Base-by-base conservation (phyloP, 305 asterid genomes). In the Rubia peregrina region DNA sequence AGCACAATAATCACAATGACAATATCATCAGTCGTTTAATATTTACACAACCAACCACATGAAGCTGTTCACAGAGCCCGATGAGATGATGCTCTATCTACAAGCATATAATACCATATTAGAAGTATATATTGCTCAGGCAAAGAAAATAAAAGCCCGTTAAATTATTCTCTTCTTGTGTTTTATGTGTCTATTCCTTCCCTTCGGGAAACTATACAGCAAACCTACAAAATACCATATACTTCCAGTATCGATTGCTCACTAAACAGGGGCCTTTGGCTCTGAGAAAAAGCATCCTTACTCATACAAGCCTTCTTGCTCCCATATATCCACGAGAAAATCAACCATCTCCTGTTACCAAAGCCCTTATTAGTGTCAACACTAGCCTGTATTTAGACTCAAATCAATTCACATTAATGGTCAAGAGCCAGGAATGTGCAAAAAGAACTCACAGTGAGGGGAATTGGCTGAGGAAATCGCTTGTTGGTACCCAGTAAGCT, bases 321-420 rank as follows among this genome's bases (percentile, higher is more conserved):
- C 96, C 96, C 96, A 90, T 74, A 83, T 75, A 69, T 90, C 96
- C 14, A 84, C 92, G 56, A 90, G 92, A 71, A 90, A 88, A 70
- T 90, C 95, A 6, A 88, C 90, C 89, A 90, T 90, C 76, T 90
- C 95, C 96, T 88, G 83, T 63, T 56, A 72, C 67, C 51, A 61
- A 53, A 65, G 24, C 71, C 42, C 17, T 41, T 24, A 73, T 1
- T 51, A 71, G 21, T 40, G 60, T 77, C 66, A 74, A 70, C 4
- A 10, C 55, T 55, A 56, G 26, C 17, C 63, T 9, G 24, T 74
- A 22, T 9, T 53, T 44, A 62, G 64, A 61, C 33, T 53, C 3
- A 26, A 19, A 44, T 14, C 19, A 1, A 7, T 21, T 2, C 13
- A 48, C 7, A 17, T 3, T 43, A 14, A 10, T 6, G 21, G 46